Base-by-base conservation (phyloP, 176 grass and related monocot species). In the Paspalum vaginatum region DNA sequence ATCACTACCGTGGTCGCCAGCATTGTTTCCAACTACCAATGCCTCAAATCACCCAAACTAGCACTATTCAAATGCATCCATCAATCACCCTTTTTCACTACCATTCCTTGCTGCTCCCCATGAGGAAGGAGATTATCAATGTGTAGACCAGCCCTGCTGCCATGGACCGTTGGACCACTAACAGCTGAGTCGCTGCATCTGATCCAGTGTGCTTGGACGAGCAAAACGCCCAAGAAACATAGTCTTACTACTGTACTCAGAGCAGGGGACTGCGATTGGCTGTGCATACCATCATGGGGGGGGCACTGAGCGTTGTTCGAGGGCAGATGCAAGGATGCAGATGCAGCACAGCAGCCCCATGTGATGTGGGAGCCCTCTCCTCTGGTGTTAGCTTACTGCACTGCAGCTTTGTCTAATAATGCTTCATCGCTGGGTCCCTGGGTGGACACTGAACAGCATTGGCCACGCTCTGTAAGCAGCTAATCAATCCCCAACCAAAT, bases 111-210 rank as follows among this genome's bases (percentile, higher is more conserved):
- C 32, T 61, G 61, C 69, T 88, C 68, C 81, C 87, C 61, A 80
- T 74, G 76, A 75, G 24, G 61, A 84, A 80, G 76, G 83, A 68
- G 50, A 56, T 80, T 44, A 84, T 80, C 45, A 77, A 68, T 79
- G 57, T 26, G 52, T 79, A 75, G 68, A 84, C 75, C 81, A 84
- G 11, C 69, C 53, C 53, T 84, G 43, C 9, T 26, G 49, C 77
- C n/a, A 25, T 67, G 61, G 81, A 88, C 86, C 86, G 81, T 32
- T 32, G 32, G 32, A 32, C 32, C 22, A 61, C 10, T 56, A 32
- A 61, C 37, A 61, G 40, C 81, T 42, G 64, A 42, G 43, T 13
- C 39, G 40, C 40, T 65, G 86, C 86, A 57, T 87, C 85, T 76
- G 80, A 60, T 84, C 86, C 51, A 61, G 61, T 69, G 18, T 51